Evolutionary conservation across 306 rosid species (phyloP), one percentile per base, ranked within the genome.

Genomic region (Glycine soja): DNA sequence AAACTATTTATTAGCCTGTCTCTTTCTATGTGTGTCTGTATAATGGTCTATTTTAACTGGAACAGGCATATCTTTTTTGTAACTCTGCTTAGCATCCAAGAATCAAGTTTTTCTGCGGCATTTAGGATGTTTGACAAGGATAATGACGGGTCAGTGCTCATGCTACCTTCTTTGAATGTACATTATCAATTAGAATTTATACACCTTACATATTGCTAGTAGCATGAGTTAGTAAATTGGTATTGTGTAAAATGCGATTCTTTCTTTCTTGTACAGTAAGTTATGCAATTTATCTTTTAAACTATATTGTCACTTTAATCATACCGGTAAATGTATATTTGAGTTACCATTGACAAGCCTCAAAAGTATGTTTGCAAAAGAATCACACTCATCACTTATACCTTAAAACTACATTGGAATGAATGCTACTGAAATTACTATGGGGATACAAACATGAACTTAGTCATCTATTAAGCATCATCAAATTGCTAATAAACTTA

Each of bases 81-180:
- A 82, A 91, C 94, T 7, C 88, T 91, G n/a, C 91, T 94, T 80
- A 84, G 98, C 90, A 90, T 94, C 63, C 93, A 91, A 77, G 98
- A 94, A 82, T 86, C 94, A 53, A 91, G 90, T 88, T 92, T 90
- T 75, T 75, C 68, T 24, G 91, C 85, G 32, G 88, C 86, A 32
- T 94, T 92, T 77, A 94, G 91, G 86, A 89, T 88, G 98, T 92
- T 91, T 84, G 97, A 92, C 83, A 50, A 46, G 24, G 72, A 91
- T 61, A 80, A 91, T 66, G 87, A 85, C 7, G 97, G 97, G 98
- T 92, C 18, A 47, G 87, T 91, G 62, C 50, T 80, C 13, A 11
- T 68, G 76, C 71, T n/a, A 30, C 80, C 78, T 86, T 67, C 68
- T 80, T 57, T 75, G 52, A 64, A 43, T 47, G 43, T 38, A 63